phyloP scores from a whole-genome alignment of 1,139 yeast species.

The Citeromyces siamensis region DNA sequence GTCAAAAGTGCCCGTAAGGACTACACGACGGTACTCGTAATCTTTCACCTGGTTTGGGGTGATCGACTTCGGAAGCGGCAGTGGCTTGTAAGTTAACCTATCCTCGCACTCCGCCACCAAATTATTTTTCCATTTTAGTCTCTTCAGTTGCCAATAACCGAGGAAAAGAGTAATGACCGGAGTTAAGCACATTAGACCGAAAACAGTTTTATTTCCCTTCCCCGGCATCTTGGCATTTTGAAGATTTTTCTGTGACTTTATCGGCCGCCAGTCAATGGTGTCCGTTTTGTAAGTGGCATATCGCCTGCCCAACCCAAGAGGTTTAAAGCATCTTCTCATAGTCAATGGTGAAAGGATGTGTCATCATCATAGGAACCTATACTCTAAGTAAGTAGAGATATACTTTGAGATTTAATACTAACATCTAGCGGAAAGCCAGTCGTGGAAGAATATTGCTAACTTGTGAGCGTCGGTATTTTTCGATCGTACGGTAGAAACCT shows the following conservation, averaged over 20 bases:
- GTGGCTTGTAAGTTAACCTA: constrained; percentile 59
- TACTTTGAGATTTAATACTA: no score
- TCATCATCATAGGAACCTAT: no score
- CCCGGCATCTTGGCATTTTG: constrained; percentile 17
- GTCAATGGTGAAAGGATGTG: background rate
- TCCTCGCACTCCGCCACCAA: constrained; percentile 78
- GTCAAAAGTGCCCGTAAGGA: constrained; percentile 63
- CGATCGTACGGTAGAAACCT: no score
- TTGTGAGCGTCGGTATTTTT: no score
- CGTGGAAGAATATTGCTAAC: no score
- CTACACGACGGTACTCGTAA: constrained; percentile 73
- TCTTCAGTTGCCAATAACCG: constrained; percentile 88
- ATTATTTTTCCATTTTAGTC: constrained; percentile 83
- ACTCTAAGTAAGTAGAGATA: no score
- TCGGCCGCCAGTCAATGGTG: constrained; percentile 77
- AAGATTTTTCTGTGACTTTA: constrained; percentile 33
- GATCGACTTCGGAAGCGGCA: constrained; percentile 51
- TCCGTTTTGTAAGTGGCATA: constrained; percentile 42
- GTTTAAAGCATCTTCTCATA: background rate
- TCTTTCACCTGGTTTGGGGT: constrained; percentile 45
- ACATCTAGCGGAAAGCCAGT: no score
- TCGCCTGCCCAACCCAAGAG: background rate
- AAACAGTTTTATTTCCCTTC: constrained; percentile 29
- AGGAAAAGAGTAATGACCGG: constrained; percentile 78
- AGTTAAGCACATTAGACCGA: constrained; percentile 63